Evolutionary conservation across 164 flowering plant species (phyloP).

Genomic region (Annona squamosa): DNA sequence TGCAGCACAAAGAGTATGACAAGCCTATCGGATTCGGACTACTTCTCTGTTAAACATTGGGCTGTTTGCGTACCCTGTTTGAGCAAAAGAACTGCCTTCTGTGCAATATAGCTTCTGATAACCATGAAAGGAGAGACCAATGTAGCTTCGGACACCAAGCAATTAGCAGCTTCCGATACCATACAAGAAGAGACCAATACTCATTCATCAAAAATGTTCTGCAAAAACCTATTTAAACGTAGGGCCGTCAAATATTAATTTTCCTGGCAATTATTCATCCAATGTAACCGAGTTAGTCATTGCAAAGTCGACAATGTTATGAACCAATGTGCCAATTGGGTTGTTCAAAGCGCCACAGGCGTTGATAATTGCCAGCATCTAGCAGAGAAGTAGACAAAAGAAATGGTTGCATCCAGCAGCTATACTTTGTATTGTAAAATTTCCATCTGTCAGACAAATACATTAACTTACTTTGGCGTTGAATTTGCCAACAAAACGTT

Average conservation of each 20-base stretch:
- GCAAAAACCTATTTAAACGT: background rate
- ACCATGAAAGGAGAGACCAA: no score
- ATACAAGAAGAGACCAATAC: background rate
- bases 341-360: no score
- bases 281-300: no score
- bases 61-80: background rate
- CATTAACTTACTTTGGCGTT: background rate
- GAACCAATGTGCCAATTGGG: no score
- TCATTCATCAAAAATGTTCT: background rate
- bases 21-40: no score
- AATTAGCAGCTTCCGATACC: background rate
- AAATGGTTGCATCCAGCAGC: background rate
- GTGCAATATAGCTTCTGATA: background rate
- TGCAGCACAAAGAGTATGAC: no score
- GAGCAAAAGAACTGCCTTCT: background rate
- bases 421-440: background rate
- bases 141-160: no score
- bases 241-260: no score
- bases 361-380: no score
- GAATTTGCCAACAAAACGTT: conserved; percentile 18
- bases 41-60: background rate
- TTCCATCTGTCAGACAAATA: background rate
- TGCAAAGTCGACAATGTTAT: background rate
- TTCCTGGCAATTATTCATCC: no score
- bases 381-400: background rate